Evolutionary conservation across 2,329 filamentous ascomycete genomes (phyloP).

Genomic region (Cladophialophora yegresii): DNA sequence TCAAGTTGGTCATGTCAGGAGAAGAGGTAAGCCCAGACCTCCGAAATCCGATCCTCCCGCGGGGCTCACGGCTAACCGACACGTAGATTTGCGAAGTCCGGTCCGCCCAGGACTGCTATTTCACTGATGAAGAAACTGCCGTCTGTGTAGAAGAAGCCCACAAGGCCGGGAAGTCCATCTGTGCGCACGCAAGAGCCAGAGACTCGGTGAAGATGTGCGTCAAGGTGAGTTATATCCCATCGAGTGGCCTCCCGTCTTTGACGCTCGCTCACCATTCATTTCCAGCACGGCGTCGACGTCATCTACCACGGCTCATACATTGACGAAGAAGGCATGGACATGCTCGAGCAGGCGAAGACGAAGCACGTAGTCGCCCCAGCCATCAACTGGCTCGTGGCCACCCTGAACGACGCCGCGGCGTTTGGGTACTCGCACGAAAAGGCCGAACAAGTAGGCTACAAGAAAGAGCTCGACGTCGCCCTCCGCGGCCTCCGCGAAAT

Average conservation of each 20-base stretch:
- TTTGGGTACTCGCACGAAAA: constrained; percentile 49
- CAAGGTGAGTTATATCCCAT: constrained; percentile 25
- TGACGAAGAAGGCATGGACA: constrained; percentile 44
- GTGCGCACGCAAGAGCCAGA: constrained; percentile 50
- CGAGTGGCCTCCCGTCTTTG: no score
- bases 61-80: not conserved
- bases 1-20: constrained; percentile 51
- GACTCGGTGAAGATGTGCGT: constrained; percentile 51
- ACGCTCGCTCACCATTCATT: not conserved
- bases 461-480: constrained; percentile 47
- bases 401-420: constrained; percentile 43
- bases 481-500: constrained; percentile 49
- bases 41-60: constrained; percentile 11
- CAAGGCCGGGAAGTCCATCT: constrained; percentile 40
- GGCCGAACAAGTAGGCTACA: constrained; percentile 51
- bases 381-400: constrained; percentile 49
- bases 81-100: constrained; percentile 38
- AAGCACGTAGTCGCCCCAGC: constrained; percentile 48
- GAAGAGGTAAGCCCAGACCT: constrained; percentile 37
- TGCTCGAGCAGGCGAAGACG: constrained; percentile 44
- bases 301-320: constrained; percentile 54
- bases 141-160: constrained; percentile 54
- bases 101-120: constrained; percentile 52
- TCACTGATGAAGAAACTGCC: constrained; percentile 50
- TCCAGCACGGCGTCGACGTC: constrained; percentile 48